Evolutionary conservation across 1,139 yeast genomes (phyloP), one percentile per base, ranked within the genome.

Genomic region (Candida tropicalis): DNA sequence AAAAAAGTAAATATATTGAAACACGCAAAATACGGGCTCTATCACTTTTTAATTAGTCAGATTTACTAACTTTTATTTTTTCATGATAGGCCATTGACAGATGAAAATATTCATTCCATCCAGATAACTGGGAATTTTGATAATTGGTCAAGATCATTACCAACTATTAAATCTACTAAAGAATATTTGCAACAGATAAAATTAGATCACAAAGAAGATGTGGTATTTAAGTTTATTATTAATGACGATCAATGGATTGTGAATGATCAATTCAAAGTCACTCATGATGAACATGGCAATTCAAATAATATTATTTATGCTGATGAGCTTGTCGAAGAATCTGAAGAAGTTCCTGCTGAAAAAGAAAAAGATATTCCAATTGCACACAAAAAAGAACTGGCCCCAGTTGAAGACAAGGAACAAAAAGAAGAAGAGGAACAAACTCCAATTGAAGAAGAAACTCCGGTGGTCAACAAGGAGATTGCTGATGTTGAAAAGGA

Each of bases 81-180:
- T 10, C 23, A 7, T 29, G 7, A 10, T 15, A 46, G 52, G 52
- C 52, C 52, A 17, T 33, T 37, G 35, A 40, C 42, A 39, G 52
- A 44, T 38, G 43, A 42, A 10, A 50, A 45, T n/a, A 50, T 53
- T 38, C 43, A 52, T 12, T 56, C 66, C 5, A 65, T 73, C 25
- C 63, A 63, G 36, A 65, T 73, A 26, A 73, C 78, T 2, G 79
- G 79, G 4, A 65, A 58, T 44, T 73, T 73, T 50, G 76, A 73
- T 46, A 51, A 65, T 42, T 73, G 79, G 78, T 49, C 65, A 13
- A 54, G 60, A 43, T 51, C 58, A 9, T 53, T 50, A 28, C 54
- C 53, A 9, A 40, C 44, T 27, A 31, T 46, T 10, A 55, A 53
- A 38, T 50, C 55, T 7, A 23, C 39, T 12, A 47, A 44, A 20